Percentiles rank a stretch among this genome's conserved stretches.
These are phyloP conservation scores for Paragyromitra xinjiangensis DNA, from an alignment of 495 filamentous ascomycete genomes.

Conservation along the genomic window DNA sequence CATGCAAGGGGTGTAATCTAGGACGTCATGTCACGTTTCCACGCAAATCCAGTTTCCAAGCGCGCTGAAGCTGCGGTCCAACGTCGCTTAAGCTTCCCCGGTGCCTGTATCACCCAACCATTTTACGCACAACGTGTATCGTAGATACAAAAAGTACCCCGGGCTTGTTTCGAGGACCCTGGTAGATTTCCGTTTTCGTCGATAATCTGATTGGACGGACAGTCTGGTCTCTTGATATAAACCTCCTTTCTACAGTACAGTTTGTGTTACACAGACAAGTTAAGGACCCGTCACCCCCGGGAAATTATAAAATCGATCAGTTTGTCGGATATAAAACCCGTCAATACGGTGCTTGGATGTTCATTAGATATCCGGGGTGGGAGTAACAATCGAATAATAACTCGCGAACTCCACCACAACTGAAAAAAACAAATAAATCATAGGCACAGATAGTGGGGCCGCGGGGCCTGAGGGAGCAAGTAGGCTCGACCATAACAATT, in stretches of 20 bases:
- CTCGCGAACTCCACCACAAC: background rate
- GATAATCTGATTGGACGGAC: background rate
- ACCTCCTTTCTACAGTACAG: background rate
- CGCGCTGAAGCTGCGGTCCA: background rate
- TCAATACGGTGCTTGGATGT: background rate
- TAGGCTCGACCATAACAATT: background rate
- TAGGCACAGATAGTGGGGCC: background rate
- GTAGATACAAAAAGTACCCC: background rate
- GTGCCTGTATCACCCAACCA: background rate
- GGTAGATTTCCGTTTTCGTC: background rate
- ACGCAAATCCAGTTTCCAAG: background rate
- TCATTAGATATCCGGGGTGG: background rate
- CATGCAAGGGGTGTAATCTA: background rate
- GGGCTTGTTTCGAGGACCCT: background rate
- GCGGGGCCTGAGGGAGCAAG: background rate
- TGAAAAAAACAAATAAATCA: background rate
- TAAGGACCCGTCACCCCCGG: background rate
- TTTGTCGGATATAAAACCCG: conserved; percentile 33
- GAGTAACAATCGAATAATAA: background rate
- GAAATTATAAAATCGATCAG: background rate
- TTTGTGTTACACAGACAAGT: background rate
- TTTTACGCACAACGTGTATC: background rate
- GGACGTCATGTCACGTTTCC: background rate
- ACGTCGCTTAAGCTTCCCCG: background rate
- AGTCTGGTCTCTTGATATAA: background rate